Base-by-base conservation (phyloP, 345 rosid species). In the Xanthoceras sorbifolium region DNA sequence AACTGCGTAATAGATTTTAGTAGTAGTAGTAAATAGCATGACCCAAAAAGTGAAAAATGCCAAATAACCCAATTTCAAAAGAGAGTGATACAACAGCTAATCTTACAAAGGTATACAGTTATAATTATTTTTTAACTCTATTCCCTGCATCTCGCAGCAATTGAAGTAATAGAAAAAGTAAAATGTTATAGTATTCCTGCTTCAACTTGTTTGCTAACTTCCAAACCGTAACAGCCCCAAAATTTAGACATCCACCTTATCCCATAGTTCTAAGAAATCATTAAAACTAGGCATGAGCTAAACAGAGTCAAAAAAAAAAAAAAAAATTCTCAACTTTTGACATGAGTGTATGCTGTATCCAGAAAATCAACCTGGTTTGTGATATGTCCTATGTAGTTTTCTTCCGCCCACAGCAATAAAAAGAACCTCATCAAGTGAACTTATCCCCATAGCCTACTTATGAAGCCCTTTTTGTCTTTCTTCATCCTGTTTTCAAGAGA, bases 401-500 rank as follows among this genome's bases (percentile, higher is more conserved):
- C 5, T 1, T 46, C 42, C 6, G 18, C 25, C 20, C 20, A 11
- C 26, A 44, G 25, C 15, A 17, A 31, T 15, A 50, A 29, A 65
- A 32, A 15, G 8, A 73, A 52, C 36, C 75, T 36, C 29, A 22
- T 76, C 17, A 46, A 66, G 52, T 48, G n/a, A 63, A 66, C 79
- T 93, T 80, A 89, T 44, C 95, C 62, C 90, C 91, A 92, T 5
- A 92, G 34, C 79, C 98, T 90, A 72, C 99, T 87, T 0, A 91
- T 77, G 80, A 94, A 87, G 32, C 98, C 92, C 82, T 84, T 93
- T 82, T 73, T 85, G 77, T 81, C 87, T 78, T 88, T 97, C 95
- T 90, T 94, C 95, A 87, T 92, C 82, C 97, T 84, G 86, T 86
- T 89, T 52, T 92, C 97, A 3, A 97, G 84, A 44, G 84, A 87